Evolutionary conservation across 139 green algal species (phyloP).

Genomic region (Auxenochlorella pyrenoidosa): DNA sequence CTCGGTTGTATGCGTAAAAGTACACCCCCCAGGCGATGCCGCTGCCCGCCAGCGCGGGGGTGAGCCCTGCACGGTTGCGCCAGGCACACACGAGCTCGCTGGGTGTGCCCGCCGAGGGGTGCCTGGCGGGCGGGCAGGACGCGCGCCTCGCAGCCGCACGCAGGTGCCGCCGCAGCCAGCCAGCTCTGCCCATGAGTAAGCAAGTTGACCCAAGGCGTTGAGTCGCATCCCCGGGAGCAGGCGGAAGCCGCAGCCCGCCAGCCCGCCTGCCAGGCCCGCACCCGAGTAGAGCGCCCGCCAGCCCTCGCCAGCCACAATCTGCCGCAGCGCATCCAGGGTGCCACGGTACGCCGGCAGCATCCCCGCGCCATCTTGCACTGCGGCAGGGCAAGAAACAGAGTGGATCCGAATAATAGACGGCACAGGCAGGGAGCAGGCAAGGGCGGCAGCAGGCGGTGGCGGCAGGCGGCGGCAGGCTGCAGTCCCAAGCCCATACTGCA

Average conservation of each 20-base stretch:
- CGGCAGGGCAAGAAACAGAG: neutral
- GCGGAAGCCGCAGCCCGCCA: no score
- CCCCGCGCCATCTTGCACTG: constrained; percentile 80
- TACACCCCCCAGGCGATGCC: constrained; percentile 87
- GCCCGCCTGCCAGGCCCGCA: neutral
- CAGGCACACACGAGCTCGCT: no score
- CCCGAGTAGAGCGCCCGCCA: constrained; percentile 74
- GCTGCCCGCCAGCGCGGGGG: constrained; percentile 79
- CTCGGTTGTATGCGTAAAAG: constrained; percentile 82
- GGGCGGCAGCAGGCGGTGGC: neutral
- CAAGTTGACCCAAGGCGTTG: no score
- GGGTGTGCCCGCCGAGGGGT: no score
- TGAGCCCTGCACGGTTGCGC: constrained; percentile 59
- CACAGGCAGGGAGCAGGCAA: neutral
- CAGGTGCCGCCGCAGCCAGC: no score
- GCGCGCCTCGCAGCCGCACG: no score
- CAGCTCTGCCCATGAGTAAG: no score
- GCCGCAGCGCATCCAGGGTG: constrained; percentile 70
- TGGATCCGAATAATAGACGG: neutral
- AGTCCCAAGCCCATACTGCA: neutral
- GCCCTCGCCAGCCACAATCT: constrained; percentile 73
- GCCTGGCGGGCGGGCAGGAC: no score
- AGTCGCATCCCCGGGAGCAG: no score
- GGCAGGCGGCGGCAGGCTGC: neutral
- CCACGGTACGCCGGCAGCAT: constrained; percentile 70